Conservation (phyloP, 805 yeast species). For the Saccharomycopsis fermentans region DNA sequence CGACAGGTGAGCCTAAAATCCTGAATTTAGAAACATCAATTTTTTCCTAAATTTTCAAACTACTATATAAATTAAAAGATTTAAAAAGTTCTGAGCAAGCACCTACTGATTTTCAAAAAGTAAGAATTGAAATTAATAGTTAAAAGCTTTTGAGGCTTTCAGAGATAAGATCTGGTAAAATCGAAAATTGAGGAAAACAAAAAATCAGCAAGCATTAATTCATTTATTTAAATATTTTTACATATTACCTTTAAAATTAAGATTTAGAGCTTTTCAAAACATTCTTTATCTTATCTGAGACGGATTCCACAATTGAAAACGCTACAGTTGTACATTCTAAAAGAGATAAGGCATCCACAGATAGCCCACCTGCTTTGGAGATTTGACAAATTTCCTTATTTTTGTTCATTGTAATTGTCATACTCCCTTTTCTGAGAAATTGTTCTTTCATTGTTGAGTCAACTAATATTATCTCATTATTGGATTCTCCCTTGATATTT, state of each 20-base stretch:
- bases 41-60: no score
- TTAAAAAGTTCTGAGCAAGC: no score
- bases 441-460: slow-evolving; percentile 81
- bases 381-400: slow-evolving; percentile 88
- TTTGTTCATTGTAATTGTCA: slow-evolving; percentile 80
- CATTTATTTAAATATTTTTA: no score
- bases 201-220: no score
- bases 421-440: slow-evolving; percentile 58
- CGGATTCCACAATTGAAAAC: slow-evolving; percentile 44
- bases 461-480: slow-evolving; percentile 49
- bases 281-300: slow-evolving; percentile 54
- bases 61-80: no score
- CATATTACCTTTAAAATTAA: background rate
- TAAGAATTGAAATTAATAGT: no score
- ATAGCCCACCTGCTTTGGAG: slow-evolving; percentile 81
- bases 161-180: no score
- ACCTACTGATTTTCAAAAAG: no score
- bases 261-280: slow-evolving; percentile 19
- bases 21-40: no score
- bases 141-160: no score
- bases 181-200: no score
- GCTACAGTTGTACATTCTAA: slow-evolving; percentile 65
- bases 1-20: no score
- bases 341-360: slow-evolving; percentile 61
- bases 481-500: slow-evolving; percentile 57